A percentile compares a stretch with the other conserved stretches of the same genome.
Conservation (phyloP, 2,329 filamentous ascomycete genomes). For the Cladosporium oxysporum region DNA sequence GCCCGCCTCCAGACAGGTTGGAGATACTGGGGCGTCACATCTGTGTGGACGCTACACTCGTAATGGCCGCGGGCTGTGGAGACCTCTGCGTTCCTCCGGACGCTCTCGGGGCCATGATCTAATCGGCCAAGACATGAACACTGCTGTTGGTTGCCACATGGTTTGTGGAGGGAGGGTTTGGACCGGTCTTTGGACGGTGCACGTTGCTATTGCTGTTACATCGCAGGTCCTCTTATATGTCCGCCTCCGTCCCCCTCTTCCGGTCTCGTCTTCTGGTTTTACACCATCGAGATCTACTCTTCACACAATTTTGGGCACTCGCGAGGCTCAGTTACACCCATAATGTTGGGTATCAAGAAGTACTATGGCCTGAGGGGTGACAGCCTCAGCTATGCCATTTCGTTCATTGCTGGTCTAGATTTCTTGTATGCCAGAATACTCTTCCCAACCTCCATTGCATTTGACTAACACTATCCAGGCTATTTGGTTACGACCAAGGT, state of each 20-base stretch:
- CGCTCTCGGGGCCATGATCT: slow-evolving; percentile 9
- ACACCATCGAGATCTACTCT: slow-evolving; percentile 3
- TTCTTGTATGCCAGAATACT: slow-evolving; percentile 26
- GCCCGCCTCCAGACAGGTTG: slow-evolving; percentile 8
- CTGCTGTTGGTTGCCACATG: slow-evolving; percentile 18
- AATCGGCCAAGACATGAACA: slow-evolving; percentile 19
- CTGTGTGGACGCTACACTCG: slow-evolving; percentile 13
- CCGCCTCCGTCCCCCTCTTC: background rate
- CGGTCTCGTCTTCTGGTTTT: background rate
- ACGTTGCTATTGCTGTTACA: slow-evolving; percentile 9
- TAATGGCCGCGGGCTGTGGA: slow-evolving; percentile 6
- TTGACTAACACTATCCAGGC: background rate
- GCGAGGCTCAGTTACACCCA: background rate
- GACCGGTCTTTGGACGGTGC: slow-evolving; percentile 1
- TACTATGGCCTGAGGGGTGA: slow-evolving; percentile 46
- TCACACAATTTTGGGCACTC: background rate
- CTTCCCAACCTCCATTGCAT: background rate
- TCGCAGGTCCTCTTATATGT: slow-evolving; percentile 9
- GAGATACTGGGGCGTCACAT: slow-evolving; percentile 17
- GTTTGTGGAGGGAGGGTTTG: slow-evolving; percentile 14
- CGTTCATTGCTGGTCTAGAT: slow-evolving; percentile 47
- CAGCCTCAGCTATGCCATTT: slow-evolving; percentile 46
- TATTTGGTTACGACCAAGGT: slow-evolving; percentile 38
- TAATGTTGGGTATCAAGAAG: slow-evolving; percentile 24
- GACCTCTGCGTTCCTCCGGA: background rate